Evolutionary conservation across 1,284 basidiomycete species (phyloP).

Genomic region (Trichosporon coremiiforme): DNA sequence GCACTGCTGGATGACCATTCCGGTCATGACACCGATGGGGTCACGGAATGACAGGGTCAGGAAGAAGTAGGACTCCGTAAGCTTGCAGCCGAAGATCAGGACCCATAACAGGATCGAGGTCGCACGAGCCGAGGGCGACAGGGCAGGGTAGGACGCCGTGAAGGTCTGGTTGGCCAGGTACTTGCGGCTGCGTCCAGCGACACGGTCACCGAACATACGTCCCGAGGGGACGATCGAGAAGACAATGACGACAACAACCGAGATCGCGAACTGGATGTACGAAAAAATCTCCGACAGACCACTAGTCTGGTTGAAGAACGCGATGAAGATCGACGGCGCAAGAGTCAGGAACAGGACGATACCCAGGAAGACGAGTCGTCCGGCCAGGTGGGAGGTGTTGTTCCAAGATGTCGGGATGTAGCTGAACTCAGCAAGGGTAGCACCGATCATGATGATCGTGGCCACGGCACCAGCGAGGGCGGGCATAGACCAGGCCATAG

Average conservation of each 20-base stretch:
- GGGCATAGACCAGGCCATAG: conserved; percentile 79
- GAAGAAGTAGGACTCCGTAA: conserved; percentile 94
- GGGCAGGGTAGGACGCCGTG: conserved; percentile 83
- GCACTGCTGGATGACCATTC: conserved; percentile 88
- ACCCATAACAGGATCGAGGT: conserved; percentile 80
- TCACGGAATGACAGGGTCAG: conserved; percentile 88
- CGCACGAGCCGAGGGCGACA: conserved; percentile 65
- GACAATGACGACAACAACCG: conserved; percentile 75
- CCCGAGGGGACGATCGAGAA: conserved; percentile 88
- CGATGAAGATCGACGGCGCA: conserved; percentile 89
- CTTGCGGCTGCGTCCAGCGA: conserved; percentile 87
- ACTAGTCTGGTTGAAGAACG: conserved; percentile 68
- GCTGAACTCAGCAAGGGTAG: conserved; percentile 87
- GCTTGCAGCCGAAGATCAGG: conserved; percentile 90
- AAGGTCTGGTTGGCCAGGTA: conserved; percentile 95
- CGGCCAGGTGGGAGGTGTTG: conserved; percentile 88
- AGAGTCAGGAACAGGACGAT: conserved; percentile 80
- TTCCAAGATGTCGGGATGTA: conserved; percentile 98
- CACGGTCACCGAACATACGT: conserved; percentile 85
- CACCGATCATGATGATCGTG: conserved; percentile 87
- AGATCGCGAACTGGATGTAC: conserved; percentile 89
- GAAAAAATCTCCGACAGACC: conserved; percentile 76
- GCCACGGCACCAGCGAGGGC: conserved; percentile 89
- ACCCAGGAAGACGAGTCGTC: conserved; percentile 78
- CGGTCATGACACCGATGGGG: conserved; percentile 85